These are phyloP conservation scores for Rhynchosporium secalis DNA, from an alignment of 2,329 filamentous ascomycete genomes.

Conservation along the genomic window DNA sequence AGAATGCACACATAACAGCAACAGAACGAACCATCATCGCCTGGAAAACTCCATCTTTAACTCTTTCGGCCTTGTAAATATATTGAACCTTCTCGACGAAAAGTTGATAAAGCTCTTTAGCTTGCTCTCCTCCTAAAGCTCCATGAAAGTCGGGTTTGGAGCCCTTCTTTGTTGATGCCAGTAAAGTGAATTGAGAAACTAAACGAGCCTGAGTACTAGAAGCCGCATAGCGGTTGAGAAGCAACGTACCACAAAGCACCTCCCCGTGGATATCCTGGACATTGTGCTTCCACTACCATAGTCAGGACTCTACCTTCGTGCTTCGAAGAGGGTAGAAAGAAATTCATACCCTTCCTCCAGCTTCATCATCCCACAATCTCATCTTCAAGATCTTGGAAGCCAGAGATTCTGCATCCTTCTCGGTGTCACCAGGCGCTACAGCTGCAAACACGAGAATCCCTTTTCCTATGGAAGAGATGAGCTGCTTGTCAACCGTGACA, in stretches of 20 bases:
- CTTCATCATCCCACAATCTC: conserved; percentile 70
- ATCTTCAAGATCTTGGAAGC: conserved; percentile 86
- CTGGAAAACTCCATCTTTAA: conserved; percentile 96
- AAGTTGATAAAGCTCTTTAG: conserved; percentile 77
- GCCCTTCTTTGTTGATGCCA: conserved; percentile 92
- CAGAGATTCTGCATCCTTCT: conserved; percentile 81
- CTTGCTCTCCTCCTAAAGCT: conserved; percentile 75
- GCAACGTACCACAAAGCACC: conserved; percentile 77
- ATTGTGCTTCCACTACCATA: conserved; percentile 77
- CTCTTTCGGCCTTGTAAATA: conserved; percentile 69
- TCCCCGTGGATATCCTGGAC: conserved; percentile 89
- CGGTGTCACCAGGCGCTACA: conserved; percentile 84
- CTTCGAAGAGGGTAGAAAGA: background rate
- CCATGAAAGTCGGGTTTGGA: conserved; percentile 94
- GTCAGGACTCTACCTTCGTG: conserved; percentile 16
- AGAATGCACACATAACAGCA: background rate
- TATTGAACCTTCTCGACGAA: conserved; percentile 77
- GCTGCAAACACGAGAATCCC: conserved; percentile 90
- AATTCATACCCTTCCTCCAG: conserved; percentile 36
- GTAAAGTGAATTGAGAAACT: conserved; percentile 97
- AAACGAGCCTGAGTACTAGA: conserved; percentile 18
- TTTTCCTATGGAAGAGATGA: conserved; percentile 87
- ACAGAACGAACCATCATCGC: conserved; percentile 76
- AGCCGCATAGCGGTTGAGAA: background rate
- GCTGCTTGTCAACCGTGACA: conserved; percentile 87